Evolutionary conservation across 108 stramenopile genomes (phyloP).

Genomic region (Nitzschia sp.): DNA sequence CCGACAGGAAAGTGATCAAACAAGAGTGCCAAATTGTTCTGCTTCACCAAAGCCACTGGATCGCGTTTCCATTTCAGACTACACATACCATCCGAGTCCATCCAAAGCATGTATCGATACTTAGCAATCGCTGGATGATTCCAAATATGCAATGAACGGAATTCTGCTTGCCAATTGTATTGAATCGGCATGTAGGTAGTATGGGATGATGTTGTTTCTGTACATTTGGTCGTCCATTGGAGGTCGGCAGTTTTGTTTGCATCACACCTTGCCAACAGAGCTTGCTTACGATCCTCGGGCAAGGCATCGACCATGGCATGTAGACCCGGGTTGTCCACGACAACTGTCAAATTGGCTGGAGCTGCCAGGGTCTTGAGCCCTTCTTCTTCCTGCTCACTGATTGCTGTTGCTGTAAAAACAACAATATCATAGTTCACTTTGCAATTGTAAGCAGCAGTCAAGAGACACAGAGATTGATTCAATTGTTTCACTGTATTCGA

Average conservation of each 20-base stretch:
- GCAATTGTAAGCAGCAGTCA: slow-evolving; percentile 45
- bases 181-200: not conserved
- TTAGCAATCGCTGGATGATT: slow-evolving; percentile 37
- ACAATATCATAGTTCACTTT: slow-evolving; percentile 41
- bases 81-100: slow-evolving; percentile 43
- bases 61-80: slow-evolving; percentile 36
- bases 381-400: slow-evolving; percentile 8
- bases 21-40: slow-evolving; percentile 22
- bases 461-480: slow-evolving; percentile 45
- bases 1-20: slow-evolving; percentile 21
- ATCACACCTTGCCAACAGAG: slow-evolving; percentile 36
- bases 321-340: slow-evolving; percentile 37
- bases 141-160: slow-evolving; percentile 51
- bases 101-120: slow-evolving; percentile 48
- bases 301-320: slow-evolving; percentile 35
- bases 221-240: slow-evolving; percentile 25
- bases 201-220: slow-evolving; percentile 2
- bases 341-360: slow-evolving; percentile 39
- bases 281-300: slow-evolving; percentile 15
- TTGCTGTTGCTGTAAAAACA: slow-evolving; percentile 37
- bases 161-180: slow-evolving; percentile 55
- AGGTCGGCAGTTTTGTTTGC: slow-evolving; percentile 4
- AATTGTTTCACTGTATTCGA: not conserved
- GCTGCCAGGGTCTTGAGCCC: slow-evolving; percentile 6
- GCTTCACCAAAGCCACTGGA: slow-evolving; percentile 33